Base-by-base conservation (phyloP, 1,284 basidiomycete species). In the Grifola frondosa region DNA sequence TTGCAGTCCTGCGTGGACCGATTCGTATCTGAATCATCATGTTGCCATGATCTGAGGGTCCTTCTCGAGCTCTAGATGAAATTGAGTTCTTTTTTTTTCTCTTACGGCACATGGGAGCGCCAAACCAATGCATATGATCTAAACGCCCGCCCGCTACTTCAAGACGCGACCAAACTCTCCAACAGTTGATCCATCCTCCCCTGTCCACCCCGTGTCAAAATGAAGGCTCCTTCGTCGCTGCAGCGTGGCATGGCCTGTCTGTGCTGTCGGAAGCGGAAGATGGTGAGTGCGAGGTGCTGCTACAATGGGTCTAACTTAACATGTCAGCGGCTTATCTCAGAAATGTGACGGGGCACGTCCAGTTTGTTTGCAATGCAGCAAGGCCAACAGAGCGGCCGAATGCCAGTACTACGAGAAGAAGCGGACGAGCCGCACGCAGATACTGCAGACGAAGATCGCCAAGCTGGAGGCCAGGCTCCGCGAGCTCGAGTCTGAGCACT, bases 371-470 rank as follows among this genome's bases (percentile, higher is more conserved):
- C 77, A 78, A 51, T 83, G 79, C 55, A 60, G 62, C 44, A 75
- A 78, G 54, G 75, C 79, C 59, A 75, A 74, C 57, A 64, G 79
- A 24, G 61, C 65, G 3, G 56, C 65, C 4, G 73, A 77, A 37
- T 83, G 80, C 60, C 65, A 73, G 44, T 83, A 81, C 63, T 78
- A 82, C 54, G 80, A 82, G 57, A 75, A 73, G 59, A 74, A 74
- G 52, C 74, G 74, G 45, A 80, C 80, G 57, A 81, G 77, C 54
- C 73, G 79, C 20, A 82, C 80, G 1, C 75, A 81, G 56, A 67
- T 77, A 21, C 64, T 84, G 24, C 77, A 75, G 50, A 78, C 80
- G 52, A 79, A 79, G 56, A 66, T 80, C 37, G 64, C 67, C 7
- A 65, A 71, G 42, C 69, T 81, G 22, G 78, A 81, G 57, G 67